phyloP scores from a whole-genome alignment of 2,329 filamentous ascomycete species.

The Stachybotrys elegans region DNA sequence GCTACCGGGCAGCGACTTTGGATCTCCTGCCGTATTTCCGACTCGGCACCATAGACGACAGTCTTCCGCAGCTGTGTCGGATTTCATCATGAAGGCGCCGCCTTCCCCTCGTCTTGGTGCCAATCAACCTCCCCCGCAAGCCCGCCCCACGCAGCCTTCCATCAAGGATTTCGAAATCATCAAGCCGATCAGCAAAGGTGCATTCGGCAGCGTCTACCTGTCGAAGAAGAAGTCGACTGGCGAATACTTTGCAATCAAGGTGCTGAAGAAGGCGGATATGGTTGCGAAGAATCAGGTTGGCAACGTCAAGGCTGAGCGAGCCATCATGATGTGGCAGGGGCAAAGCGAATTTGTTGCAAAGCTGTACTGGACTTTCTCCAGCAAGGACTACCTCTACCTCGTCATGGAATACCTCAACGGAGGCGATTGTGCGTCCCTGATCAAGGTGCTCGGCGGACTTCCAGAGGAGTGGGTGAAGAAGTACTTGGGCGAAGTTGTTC shows the following conservation, averaged over 20 bases:
- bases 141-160: constrained; percentile 83
- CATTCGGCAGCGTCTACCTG: constrained; percentile 95
- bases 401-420: constrained; percentile 99
- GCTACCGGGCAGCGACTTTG: constrained; percentile 75
- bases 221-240: constrained; percentile 98
- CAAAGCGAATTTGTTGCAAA: constrained; percentile 99
- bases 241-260: constrained; percentile 98
- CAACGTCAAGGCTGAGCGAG: constrained; percentile 96
- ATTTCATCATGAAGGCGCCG: constrained; percentile 60
- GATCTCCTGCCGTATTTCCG: constrained; percentile 62
- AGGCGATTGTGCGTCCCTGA: constrained; percentile 91
- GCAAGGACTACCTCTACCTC: constrained; percentile 96
- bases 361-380: constrained; percentile 99
- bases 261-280: constrained; percentile 99
- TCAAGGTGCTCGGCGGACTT: constrained; percentile 87
- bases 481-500: constrained; percentile 90
- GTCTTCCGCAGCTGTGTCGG: constrained; percentile 83
- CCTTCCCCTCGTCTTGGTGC: constrained; percentile 78
- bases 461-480: constrained; percentile 98
- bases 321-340: constrained; percentile 99
- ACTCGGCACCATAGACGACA: constrained; percentile 74
- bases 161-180: constrained; percentile 99
- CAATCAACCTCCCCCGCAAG: constrained; percentile 72
- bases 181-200: constrained; percentile 98
- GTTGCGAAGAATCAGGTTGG: constrained; percentile 99